Base-by-base conservation (phyloP, 805 yeast species). In the Pichia californica region DNA sequence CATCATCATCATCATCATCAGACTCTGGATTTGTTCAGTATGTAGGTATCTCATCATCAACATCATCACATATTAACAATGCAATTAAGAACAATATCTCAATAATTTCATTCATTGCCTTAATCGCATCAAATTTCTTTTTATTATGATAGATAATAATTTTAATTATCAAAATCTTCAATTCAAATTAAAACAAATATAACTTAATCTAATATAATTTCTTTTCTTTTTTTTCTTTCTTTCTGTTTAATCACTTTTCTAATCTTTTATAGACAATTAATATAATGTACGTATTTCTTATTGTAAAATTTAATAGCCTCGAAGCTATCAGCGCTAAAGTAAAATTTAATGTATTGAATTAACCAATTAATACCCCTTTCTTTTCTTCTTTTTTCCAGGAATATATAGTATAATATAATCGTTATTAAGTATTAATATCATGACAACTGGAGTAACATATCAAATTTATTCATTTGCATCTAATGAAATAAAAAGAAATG, bases 401-500 rank as follows among this genome's bases (percentile, higher is more conserved):
- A n/a, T n/a, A n/a, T n/a, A n/a, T n/a, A n/a, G n/a, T n/a, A n/a
- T n/a, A n/a, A n/a, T n/a, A n/a, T n/a, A n/a, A n/a, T n/a, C n/a
- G n/a, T n/a, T n/a, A n/a, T n/a, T n/a, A n/a, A n/a, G n/a, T n/a
- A n/a, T n/a, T n/a, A n/a, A n/a, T n/a, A 25, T 18, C 14, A 35
- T 16, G 25, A 19, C 38, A 15, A 21, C 10, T 19, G 39, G 31
- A 7, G 1, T 36, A 5, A 10, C 3, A n/a, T 31, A 35, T 27
- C 44, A 43, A 18, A 21, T 52, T 11, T 38, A 47, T 18, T 19
- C 45, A 25, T 40, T 43, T 31, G 19, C 11, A 13, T 30, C 47
- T 3, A 21, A 27, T 9, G 43, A 44, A 29, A 26, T 51, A 11
- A 5, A 13, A 7, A 16, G 19, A 3, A 35, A 52, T 11, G 64